Evolutionary conservation across 2,329 filamentous ascomycete genomes (phyloP).

Genomic region (Paecilomyces variotii): DNA sequence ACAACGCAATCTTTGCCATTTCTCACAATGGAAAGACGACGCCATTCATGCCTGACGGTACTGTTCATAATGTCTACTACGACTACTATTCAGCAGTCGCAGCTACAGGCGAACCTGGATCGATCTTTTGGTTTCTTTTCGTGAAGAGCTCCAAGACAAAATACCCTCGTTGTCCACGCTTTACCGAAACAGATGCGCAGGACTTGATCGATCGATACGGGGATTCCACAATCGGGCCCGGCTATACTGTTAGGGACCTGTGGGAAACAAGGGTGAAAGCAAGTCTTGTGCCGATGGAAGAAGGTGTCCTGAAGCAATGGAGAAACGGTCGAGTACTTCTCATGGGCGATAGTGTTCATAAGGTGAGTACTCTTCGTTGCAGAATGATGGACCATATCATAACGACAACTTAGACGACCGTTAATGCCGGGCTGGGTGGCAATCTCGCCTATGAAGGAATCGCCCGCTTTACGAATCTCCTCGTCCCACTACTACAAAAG

Average conservation of each 20-base stretch:
- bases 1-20: constrained; percentile 17
- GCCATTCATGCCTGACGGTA: constrained; percentile 4
- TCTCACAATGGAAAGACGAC: constrained; percentile 4
- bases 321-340: constrained; percentile 9
- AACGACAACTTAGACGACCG: constrained; percentile 8
- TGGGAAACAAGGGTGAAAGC: constrained; percentile 10
- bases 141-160: constrained; percentile 5
- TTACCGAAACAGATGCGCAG: constrained; percentile 9
- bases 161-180: constrained; percentile 7
- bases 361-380: constrained; percentile 4
- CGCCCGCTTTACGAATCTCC: constrained; percentile 24
- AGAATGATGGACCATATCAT: constrained; percentile 4
- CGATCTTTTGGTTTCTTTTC: constrained; percentile 14
- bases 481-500: constrained; percentile 12
- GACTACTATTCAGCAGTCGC: constrained; percentile 9
- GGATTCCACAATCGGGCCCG: constrained; percentile 8
- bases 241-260: constrained; percentile 12
- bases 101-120: constrained; percentile 6
- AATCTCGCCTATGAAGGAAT: constrained; percentile 31
- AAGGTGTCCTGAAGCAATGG: constrained; percentile 10
- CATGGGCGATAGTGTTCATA: constrained; percentile 13
- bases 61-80: constrained; percentile 8
- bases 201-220: constrained; percentile 6
- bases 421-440: constrained; percentile 27
- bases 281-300: constrained; percentile 11